Percentiles rank a stretch among this genome's conserved stretches.
phyloP scores from a whole-genome alignment of 805 yeast species.

The Kluyveromyces wickerhamii region DNA sequence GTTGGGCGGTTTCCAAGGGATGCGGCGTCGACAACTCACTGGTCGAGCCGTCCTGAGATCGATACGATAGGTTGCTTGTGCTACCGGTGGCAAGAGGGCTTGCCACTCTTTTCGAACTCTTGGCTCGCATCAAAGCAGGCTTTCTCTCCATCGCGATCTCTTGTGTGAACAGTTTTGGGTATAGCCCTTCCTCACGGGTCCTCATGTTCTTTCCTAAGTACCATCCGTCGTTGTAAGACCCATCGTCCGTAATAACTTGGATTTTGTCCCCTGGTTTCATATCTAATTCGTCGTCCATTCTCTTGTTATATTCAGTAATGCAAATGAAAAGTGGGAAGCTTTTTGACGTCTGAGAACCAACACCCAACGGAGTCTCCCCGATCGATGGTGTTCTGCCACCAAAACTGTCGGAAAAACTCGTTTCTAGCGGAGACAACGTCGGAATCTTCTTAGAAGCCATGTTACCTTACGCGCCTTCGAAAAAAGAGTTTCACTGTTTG shows the following conservation, averaged over 20 bases:
- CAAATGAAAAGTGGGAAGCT: conserved; percentile 40
- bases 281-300: conserved; percentile 84
- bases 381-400: neutral
- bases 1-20: conserved; percentile 20
- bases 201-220: conserved; percentile 76
- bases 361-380: conserved; percentile 8
- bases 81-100: conserved; percentile 24
- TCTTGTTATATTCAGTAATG: conserved; percentile 77
- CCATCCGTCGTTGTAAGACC: conserved; percentile 96
- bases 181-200: conserved; percentile 73
- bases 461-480: too few relatives aligned
- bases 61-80: conserved; percentile 13
- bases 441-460: conserved; percentile 9
- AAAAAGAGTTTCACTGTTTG: too few relatives aligned
- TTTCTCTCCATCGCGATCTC: conserved; percentile 31
- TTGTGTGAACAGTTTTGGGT: conserved; percentile 85
- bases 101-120: conserved; percentile 44
- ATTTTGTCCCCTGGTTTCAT: conserved; percentile 76
- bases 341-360: conserved; percentile 8
- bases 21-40: conserved; percentile 24
- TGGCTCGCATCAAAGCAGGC: conserved; percentile 45
- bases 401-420: conserved; percentile 9
- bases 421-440: conserved; percentile 13
- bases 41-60: conserved; percentile 14
- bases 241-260: conserved; percentile 86